Evolutionary conservation across 2,329 filamentous ascomycete species (phyloP), one percentile per base, ranked within the genome.

Genomic region (Lasiodiplodia sp.): DNA sequence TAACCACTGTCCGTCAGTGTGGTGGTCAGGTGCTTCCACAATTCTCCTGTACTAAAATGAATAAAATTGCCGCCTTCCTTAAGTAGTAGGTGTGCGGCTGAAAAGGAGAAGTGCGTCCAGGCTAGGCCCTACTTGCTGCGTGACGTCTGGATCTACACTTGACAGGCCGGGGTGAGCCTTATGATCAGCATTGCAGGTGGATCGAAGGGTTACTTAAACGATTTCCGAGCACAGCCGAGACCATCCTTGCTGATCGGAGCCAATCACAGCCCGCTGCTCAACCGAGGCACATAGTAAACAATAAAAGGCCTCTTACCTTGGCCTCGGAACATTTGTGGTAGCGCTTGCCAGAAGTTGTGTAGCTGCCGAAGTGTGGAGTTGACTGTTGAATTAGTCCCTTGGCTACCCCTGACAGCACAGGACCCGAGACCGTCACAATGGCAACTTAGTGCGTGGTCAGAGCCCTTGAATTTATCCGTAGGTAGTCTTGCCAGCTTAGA

Each of bases 171-270:
- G 28, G 53, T 56, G 18, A 31, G 53, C 37, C 21, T 56, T 6
- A 12, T 38, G 53, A 56, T 56, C 53, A n/a, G 23, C 53, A 31
- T 56, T 31, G 18, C 10, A 37, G 31, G 53, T 31, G 11, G 53
- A 37, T 53, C 51, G 51, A 28, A 2, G 14, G 47, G 18, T 4
- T 14, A 5, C 47, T 25, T 14, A 23, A 10, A 12, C 21, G 21
- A 53, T 53, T 53, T 23, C 51, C 51, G 51, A 28, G 51, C 11
- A 2, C 53, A 56, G 31, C 53, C 53, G 31, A 56, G 53, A 21
- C 53, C 31, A n/a, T 56, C n/a, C 25, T 38, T 34, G 28, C 16
- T 14, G 25, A 12, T 10, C 7, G 25, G 7, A 14, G 53, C 53
- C 53, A 56, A 56, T 56, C 31, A 56, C 16, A 4, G 16, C 53